A percentile compares a stretch with the other conserved stretches of the same genome.
These are phyloP conservation scores for Chaetomium sp. DNA, from an alignment of 2,329 filamentous ascomycete genomes.

Conservation along the genomic window DNA sequence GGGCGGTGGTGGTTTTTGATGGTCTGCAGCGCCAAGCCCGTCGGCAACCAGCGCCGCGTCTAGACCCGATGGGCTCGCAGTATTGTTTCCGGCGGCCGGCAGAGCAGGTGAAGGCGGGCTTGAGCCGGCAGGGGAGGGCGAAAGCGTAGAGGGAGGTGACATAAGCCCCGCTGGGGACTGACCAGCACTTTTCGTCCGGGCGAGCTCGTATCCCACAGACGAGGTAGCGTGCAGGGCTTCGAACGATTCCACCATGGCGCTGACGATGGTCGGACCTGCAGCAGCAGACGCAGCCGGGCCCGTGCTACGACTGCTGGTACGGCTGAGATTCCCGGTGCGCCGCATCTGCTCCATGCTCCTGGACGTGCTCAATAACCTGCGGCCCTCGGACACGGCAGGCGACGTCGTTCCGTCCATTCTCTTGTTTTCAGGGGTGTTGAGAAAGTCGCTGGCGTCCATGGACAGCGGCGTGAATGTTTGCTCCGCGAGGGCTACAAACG, in stretches of 20 bases:
- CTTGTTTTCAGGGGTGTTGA: background rate
- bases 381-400: constrained; percentile 1
- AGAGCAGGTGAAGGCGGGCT: constrained; percentile 12
- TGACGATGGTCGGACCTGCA: constrained; percentile 18
- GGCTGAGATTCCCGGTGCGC: constrained; percentile 12
- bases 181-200: constrained; percentile 22
- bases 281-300: constrained; percentile 11
- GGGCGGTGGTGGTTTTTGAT: background rate
- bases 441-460: constrained; percentile 25
- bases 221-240: constrained; percentile 27
- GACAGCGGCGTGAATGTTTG: constrained; percentile 29
- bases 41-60: background rate
- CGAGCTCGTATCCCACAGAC: constrained; percentile 27
- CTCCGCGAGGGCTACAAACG: constrained; percentile 23
- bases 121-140: constrained; percentile 16
- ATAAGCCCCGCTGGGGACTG: constrained; percentile 9
- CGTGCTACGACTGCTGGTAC: constrained; percentile 16
- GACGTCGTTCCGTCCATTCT: constrained; percentile 1
- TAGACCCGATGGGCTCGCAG: background rate
- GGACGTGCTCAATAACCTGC: constrained; percentile 8
- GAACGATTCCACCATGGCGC: constrained; percentile 30
- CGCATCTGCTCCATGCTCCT: constrained; percentile 10
- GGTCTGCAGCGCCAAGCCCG: constrained; percentile 13
- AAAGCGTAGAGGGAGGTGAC: constrained; percentile 18
- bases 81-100: background rate